These are phyloP conservation scores for Phyllosticta citribraziliensis DNA, from an alignment of 2,329 filamentous ascomycete species.

Conservation along the genomic window DNA sequence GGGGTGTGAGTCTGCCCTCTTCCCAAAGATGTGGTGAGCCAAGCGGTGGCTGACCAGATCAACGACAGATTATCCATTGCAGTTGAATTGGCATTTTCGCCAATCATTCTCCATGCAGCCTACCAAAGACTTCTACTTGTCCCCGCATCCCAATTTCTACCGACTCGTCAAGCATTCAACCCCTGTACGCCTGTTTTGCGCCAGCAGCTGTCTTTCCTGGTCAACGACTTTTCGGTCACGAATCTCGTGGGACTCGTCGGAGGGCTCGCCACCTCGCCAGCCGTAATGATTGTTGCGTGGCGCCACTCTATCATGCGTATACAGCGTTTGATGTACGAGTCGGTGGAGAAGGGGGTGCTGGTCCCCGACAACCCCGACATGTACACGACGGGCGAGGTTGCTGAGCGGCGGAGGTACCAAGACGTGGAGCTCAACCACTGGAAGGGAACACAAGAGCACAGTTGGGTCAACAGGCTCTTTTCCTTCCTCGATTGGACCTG, in stretches of 20 bases:
- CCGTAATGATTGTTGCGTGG: constrained; percentile 5
- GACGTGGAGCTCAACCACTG: constrained; percentile 10
- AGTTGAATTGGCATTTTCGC: constrained; percentile 4
- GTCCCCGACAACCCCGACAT: constrained; percentile 9
- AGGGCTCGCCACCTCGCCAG: background rate
- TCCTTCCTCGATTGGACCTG: constrained; percentile 20
- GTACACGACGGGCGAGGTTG: constrained; percentile 19
- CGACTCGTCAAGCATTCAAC: background rate
- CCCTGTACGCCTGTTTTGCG: background rate
- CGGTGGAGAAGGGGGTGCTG: constrained; percentile 5
- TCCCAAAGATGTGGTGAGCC: background rate
- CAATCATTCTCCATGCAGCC: constrained; percentile 7
- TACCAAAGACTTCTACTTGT: constrained; percentile 6
- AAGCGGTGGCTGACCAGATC: background rate
- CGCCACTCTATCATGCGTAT: constrained; percentile 3
- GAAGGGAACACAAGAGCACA: constrained; percentile 20
- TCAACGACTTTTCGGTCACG: background rate
- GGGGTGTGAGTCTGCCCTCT: background rate
- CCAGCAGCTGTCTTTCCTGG: background rate
- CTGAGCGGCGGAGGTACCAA: constrained; percentile 19
- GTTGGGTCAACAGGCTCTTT: constrained; percentile 18
- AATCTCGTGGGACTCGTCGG: background rate
- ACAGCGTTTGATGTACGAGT: constrained; percentile 9
- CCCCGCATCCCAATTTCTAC: constrained; percentile 1
- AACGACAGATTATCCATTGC: background rate